Base-by-base conservation (phyloP, 257 asterid species). In the Gardenia jasminoides region DNA sequence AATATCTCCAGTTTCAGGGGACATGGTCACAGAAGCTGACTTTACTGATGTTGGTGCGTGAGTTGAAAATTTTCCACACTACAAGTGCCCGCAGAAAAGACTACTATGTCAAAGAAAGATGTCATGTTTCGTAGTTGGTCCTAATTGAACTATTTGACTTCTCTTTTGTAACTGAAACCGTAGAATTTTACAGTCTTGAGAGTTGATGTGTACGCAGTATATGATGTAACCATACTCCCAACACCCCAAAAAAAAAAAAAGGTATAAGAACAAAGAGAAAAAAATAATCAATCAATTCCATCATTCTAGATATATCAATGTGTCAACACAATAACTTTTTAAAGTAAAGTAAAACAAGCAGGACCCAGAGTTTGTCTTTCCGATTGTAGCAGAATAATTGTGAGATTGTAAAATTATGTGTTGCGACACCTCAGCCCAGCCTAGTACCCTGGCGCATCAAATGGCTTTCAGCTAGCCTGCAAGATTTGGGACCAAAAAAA, bases 101-200 rank as follows among this genome's bases (percentile, higher is more conserved):
- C 15, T 22, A 39, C n/a, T 56, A 59, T 59, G 58, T 59, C 50
- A 43, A 75, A 62, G 70, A 58, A 75, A 74, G 59, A 75, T 59
- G 41, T n/a, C 58, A 15, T 11, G 28, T 13, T 19, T 44, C 56
- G 15, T 31, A 10, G 71, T 47, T 36, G 78, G 58, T 75, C 58
- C 33, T 13, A n/a, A 70, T 44, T 41, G 46, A 46, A 71, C 7
- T 71, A 13, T 71, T 36, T 36, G 4, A 7, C 54, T n/a, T 46
- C 41, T 70, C 17, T 69, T 46, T 52, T 71, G n/a, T 24, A 24
- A 26, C 20, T 30, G 41, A 12, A 46, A 62, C 39, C 20, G 39
- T 62, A 62, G 10, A 62, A 59, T 59, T 24, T 59, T 58, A 58
- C 12, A 5, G 24, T 15, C 59, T 1, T 61, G 17, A 17, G 1